Evolutionary conservation across 1,284 basidiomycete species (phyloP), one percentile per base, ranked within the genome.

Genomic region (Rhodotorula mucilaginosa): DNA sequence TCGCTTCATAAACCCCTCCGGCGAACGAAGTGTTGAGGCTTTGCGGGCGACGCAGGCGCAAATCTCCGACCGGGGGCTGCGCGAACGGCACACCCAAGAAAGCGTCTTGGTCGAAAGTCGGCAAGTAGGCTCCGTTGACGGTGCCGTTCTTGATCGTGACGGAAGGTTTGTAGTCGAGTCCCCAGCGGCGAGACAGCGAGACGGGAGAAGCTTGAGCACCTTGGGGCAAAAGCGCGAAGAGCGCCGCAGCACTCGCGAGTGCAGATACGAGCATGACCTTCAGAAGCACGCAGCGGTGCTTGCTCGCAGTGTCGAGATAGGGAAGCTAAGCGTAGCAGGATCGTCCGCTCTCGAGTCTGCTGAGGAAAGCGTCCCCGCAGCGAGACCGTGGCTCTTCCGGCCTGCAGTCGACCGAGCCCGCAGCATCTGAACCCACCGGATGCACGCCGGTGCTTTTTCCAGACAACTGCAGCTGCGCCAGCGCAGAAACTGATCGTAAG

Each of bases 81-180:
- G 86, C 86, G 69, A 84, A 88, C 0, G 86, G 86, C 47, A 87
- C 86, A 0, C 86, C 86, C 2, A 86, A 78, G 69, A 76, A 78
- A 10, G 71, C 71, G 18, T 72, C 71, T n/a, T 69, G 67, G 16
- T 34, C 18, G 44, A 64, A 72, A 1, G 64, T 49, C 5, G 52
- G 34, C 12, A 72, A 34, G 12, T 29, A 18, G 29, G 69, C 21
- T 31, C 71, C 71, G 16, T 49, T 31, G 5, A 72, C 56, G 13
- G 71, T 72, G 15, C 71, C 71, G 58, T 72, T 72, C 34, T 49
- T 48, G 67, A 71, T 58, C 0, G 26, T 18, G 29, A 61, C 69
- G 16, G 65, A 31, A 1, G 69, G 62, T 23, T 21, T 31, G 48
- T 44, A 46, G 58, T 39, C 34, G 18, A 23, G 8, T 15, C 31